Base-by-base conservation (phyloP, 1,139 yeast species). In the Entelexis paramagnoliae region DNA sequence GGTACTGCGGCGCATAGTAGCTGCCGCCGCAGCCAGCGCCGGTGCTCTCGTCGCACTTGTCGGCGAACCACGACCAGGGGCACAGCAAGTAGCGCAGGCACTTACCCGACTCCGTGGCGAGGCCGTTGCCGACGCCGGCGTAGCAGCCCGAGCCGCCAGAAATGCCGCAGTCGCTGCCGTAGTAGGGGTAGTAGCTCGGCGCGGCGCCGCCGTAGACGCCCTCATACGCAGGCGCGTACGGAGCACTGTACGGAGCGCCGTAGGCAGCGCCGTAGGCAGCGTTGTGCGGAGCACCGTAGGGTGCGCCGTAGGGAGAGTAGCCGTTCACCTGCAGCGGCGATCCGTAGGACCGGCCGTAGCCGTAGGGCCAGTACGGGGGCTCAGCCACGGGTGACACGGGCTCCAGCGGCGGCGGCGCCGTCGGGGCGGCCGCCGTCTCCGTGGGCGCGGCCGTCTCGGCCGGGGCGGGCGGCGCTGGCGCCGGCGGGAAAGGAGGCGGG, bases 31-130 rank as follows among this genome's bases (percentile, higher is more conserved):
- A n/a, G n/a, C n/a, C n/a, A n/a, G n/a, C n/a, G n/a, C n/a, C n/a
- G n/a, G n/a, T n/a, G n/a, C 48, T 40, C 34, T 36, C 20, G 20
- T 41, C 43, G 38, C 43, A 40, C 32, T 29, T 11, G 19, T 41
- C 40, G n/a, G 39, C 53, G 22, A 46, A 50, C 34, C 26, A 38
- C 3, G 49, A 36, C 52, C 52, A 50, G 16, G 52, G 52, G 52
- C 52, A 50, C 11, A 50, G 35, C 22, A 50, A 10, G 39, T 42
- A 45, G 20, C 49, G 52, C 32, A 50, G 34, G 24, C 35, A 13
- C 14, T 32, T 28, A 24, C 52, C 52, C 8, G 46, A 24, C 29
- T 30, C 35, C 11, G 46, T 30, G n/a, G 53, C 48, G 14, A 42
- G 26, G 19, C 17, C 32, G 35, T 43, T 43, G 24, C 46, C 51